These are phyloP conservation scores for Kockovaella imperatae DNA, from an alignment of 768 basidiomycete genomes.

Conservation along the genomic window DNA sequence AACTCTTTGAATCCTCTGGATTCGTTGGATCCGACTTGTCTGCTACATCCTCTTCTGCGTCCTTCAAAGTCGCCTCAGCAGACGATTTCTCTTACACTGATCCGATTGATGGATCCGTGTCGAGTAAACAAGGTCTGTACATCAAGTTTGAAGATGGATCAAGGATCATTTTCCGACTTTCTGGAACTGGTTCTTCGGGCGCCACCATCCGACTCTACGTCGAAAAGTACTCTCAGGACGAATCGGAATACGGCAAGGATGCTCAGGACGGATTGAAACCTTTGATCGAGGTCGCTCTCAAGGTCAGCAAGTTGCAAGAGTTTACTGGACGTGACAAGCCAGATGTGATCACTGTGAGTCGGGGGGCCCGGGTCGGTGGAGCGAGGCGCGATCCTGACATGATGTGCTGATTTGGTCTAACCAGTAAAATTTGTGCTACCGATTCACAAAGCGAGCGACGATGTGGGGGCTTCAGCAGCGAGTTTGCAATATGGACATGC, in stretches of 20 bases:
- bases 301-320: conserved; percentile 73
- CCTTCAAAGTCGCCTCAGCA: conserved; percentile 67
- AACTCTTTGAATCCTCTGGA: conserved; percentile 54
- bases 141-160: conserved; percentile 86
- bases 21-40: conserved; percentile 63
- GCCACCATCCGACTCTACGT: conserved; percentile 95
- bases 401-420: conserved; percentile 1
- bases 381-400: no score
- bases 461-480: no score
- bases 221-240: conserved; percentile 64
- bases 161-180: conserved; percentile 88
- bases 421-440: no score
- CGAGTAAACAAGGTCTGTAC: conserved; percentile 91
- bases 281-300: conserved; percentile 88
- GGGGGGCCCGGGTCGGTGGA: neutral
- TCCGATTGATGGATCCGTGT: conserved; percentile 91
- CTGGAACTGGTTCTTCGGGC: conserved; percentile 91
- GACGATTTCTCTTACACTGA: conserved; percentile 95
- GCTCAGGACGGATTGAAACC: conserved; percentile 87
- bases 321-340: conserved; percentile 82
- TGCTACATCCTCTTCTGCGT: conserved; percentile 57
- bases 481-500: no score
- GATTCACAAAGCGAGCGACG: no score
- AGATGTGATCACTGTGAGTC: conserved; percentile 82
- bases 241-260: conserved; percentile 47